Conservation (phyloP, 2,329 filamentous ascomycete genomes). For the Fusarium sublunatum region DNA sequence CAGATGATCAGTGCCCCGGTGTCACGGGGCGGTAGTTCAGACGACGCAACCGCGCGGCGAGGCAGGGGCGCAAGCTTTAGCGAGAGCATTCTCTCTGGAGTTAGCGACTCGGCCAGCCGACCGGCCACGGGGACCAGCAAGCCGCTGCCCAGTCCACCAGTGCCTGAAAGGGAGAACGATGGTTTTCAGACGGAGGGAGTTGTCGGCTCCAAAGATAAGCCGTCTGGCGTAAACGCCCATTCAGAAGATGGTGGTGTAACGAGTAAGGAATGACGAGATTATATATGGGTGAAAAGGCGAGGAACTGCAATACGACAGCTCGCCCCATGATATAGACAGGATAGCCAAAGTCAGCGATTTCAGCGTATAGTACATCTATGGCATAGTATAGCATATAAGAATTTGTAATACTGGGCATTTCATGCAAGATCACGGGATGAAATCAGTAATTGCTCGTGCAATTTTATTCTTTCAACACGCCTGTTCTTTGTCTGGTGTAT, state of each 20-base stretch:
- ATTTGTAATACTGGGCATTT: slow-evolving; percentile 9
- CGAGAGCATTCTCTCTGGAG: slow-evolving; percentile 59
- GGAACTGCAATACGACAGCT: background rate
- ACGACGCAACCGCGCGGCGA: slow-evolving; percentile 48
- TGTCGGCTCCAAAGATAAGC: slow-evolving; percentile 39
- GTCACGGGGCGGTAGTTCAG: slow-evolving; percentile 46
- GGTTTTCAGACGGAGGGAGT: slow-evolving; percentile 47
- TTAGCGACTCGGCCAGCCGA: slow-evolving; percentile 46
- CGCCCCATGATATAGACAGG: slow-evolving; percentile 23
- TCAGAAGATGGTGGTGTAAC: slow-evolving; percentile 7
- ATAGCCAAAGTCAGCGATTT: slow-evolving; percentile 13
- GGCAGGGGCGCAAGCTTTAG: slow-evolving; percentile 57
- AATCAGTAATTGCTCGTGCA: background rate
- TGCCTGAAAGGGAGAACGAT: slow-evolving; percentile 35
- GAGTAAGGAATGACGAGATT: slow-evolving; percentile 23
- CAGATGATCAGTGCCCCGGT: slow-evolving; percentile 50
- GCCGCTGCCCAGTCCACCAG: slow-evolving; percentile 22
- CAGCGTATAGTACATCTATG: slow-evolving; percentile 5
- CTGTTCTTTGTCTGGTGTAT: slow-evolving; percentile 13
- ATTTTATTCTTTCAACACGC: slow-evolving; percentile 6
- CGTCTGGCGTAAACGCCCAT: slow-evolving; percentile 17
- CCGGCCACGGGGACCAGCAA: slow-evolving; percentile 35
- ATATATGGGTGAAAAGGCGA: background rate
- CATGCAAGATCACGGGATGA: background rate
- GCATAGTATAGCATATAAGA: background rate